Percentiles rank a stretch among this genome's conserved stretches.
Evolutionary conservation across 1,284 basidiomycete species (phyloP).

Genomic region (Somion occarium): DNA sequence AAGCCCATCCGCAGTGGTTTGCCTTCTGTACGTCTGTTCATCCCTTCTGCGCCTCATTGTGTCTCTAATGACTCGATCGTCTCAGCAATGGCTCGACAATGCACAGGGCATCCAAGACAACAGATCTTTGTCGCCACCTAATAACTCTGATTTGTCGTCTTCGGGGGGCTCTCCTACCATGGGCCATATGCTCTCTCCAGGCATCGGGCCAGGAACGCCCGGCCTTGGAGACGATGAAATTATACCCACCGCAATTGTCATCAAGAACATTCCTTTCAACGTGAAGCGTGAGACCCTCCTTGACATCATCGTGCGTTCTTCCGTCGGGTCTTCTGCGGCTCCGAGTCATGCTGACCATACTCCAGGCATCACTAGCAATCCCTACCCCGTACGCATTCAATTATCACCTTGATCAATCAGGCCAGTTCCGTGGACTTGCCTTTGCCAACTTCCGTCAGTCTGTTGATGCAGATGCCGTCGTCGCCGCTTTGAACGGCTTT

Average conservation of each 20-base stretch:
- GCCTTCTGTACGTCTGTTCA: conserved; percentile 59
- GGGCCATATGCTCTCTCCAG: conserved; percentile 43
- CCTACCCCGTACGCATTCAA: conserved; percentile 99
- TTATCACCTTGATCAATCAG: conserved; percentile 92
- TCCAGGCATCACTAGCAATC: conserved; percentile 84
- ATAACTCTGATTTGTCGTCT: conserved; percentile 81
- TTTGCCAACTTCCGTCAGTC: conserved; percentile 97
- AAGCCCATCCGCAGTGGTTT: conserved; percentile 64
- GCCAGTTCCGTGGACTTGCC: conserved; percentile 95
- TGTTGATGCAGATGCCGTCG: conserved; percentile 91
- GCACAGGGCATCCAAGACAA: conserved; percentile 46
- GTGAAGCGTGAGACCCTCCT: conserved; percentile 95
- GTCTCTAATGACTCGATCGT: conserved; percentile 8
- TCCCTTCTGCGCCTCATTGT: conserved; percentile 9
- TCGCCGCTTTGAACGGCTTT: conserved; percentile 91
- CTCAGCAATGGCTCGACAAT: conserved; percentile 78
- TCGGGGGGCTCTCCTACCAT: conserved; percentile 73
- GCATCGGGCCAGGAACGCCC: conserved; percentile 44
- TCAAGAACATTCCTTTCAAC: conserved; percentile 99
- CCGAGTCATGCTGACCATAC: background rate
- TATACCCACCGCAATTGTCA: conserved; percentile 98
- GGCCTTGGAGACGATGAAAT: conserved; percentile 78
- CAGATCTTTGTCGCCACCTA: conserved; percentile 78
- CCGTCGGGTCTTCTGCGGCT: too few relatives aligned
- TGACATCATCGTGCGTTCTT: conserved; percentile 81